Evolutionary conservation across 495 filamentous ascomycete species (phyloP), one percentile per base, ranked within the genome.

Genomic region (Aspergillus panamensis): DNA sequence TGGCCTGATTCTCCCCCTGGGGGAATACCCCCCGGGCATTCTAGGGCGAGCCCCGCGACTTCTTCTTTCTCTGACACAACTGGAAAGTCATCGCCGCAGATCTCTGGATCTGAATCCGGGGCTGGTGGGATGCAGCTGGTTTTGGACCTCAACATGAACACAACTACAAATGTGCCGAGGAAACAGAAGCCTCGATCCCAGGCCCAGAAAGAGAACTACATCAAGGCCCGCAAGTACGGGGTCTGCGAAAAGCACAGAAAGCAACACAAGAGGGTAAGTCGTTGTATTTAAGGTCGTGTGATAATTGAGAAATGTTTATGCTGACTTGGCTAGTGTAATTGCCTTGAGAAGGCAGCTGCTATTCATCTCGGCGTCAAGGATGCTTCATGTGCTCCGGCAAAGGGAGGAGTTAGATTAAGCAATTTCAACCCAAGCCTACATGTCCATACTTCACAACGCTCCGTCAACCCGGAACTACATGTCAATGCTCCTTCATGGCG

Each of bases 71-170:
- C 64, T 33, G 62, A 59, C 12, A 61, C 62, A 3, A 52, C 65
- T 9, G 50, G 63, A 16, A 62, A 61, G 29, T 55, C 57, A 1
- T 58, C 69, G 17, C 49, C 65, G 8, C 56, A 69, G 7, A 32
- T 60, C 14, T 54, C 63, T 6, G 31, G 49, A 1, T 48, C 61
- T 39, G 66, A 68, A 17, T 53, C 56, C 5, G 31, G 52, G 1
- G 19, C 58, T 29, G 71, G 67, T 8, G 66, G 65, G 8, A 57
- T 75, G 42, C 73, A 79, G 42, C 48, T 79, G 55, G 72, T 79
- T 17, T 68, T 79, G n/a, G 76, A 79, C 51, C 61, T 79, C 60
- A 79, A 79, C 57, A 74, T 79, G 74, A 77, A 79, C 49, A 67
- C 72, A 13, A 64, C 74, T 5, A 66, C 72, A 30, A 72, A 77